Conservation (phyloP, 441 rosid species). For the Populus hybrid region DNA sequence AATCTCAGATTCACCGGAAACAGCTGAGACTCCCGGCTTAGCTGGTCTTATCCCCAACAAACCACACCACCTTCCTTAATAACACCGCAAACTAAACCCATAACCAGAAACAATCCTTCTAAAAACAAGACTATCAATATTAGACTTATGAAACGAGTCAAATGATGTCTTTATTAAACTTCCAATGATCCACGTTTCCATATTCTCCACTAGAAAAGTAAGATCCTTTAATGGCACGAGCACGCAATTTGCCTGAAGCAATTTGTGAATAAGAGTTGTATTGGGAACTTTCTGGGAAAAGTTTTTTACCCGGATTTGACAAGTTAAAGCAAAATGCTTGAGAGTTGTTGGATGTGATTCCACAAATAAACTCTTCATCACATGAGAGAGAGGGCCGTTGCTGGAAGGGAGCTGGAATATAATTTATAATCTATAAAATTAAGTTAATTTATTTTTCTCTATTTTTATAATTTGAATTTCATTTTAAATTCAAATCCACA, state of each 20-base stretch:
- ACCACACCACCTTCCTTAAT: slow-evolving; percentile 63
- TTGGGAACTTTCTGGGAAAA: slow-evolving; percentile 48
- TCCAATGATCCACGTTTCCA: slow-evolving; percentile 72
- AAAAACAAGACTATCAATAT: slow-evolving; percentile 45
- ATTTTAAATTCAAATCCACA: too few species aligned
- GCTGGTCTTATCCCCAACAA: slow-evolving; percentile 74
- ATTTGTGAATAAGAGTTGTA: slow-evolving; percentile 60
- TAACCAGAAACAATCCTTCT: slow-evolving; percentile 66
- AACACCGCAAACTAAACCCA: slow-evolving; percentile 77
- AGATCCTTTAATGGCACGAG: slow-evolving; percentile 72
- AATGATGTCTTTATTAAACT: slow-evolving; percentile 27
- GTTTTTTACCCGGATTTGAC: slow-evolving; percentile 41
- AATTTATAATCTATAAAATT: too few species aligned
- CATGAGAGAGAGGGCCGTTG: slow-evolving; percentile 63
- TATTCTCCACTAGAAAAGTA: slow-evolving; percentile 58
- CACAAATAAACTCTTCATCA: slow-evolving; percentile 68
- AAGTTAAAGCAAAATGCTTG: slow-evolving; percentile 62
- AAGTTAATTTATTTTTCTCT: too few species aligned
- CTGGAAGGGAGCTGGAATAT: slow-evolving; percentile 35
- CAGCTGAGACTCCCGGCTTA: slow-evolving; percentile 39
- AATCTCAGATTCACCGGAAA: slow-evolving; percentile 33
- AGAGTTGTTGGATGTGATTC: slow-evolving; percentile 58
- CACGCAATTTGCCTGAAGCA: slow-evolving; percentile 70
- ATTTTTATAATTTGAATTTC: too few species aligned
- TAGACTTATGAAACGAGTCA: slow-evolving; percentile 36